Conservation (phyloP, 768 basidiomycete species). For the Serendipita sp. region DNA sequence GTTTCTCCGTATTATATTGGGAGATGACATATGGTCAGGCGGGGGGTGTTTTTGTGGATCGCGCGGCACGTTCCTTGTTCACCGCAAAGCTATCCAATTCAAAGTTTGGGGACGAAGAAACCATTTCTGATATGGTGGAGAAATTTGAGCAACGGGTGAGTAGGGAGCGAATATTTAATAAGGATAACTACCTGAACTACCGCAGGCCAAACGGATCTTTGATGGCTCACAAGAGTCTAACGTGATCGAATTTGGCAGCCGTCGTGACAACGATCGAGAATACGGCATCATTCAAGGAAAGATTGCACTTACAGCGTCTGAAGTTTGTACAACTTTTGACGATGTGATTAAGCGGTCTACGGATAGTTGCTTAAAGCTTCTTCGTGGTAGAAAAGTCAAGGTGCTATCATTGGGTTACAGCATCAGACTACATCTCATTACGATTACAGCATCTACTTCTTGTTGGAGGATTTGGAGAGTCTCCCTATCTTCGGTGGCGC, state of each 20-base stretch:
- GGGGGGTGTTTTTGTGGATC: background rate
- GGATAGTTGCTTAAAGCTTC: background rate
- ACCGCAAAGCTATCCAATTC: slow-evolving; percentile 28
- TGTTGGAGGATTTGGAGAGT: background rate
- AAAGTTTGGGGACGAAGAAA: slow-evolving; percentile 23
- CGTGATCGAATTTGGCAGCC: background rate
- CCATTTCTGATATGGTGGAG: slow-evolving; percentile 25
- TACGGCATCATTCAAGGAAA: background rate
- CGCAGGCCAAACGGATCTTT: background rate
- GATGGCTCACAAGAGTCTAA: background rate
- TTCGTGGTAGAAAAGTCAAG: background rate
- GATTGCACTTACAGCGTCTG: background rate
- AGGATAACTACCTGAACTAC: no score
- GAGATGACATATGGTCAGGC: background rate
- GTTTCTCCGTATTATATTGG: no score
- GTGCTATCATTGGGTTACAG: background rate
- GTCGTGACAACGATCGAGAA: background rate
- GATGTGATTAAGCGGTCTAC: background rate
- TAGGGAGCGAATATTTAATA: background rate
- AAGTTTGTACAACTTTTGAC: background rate
- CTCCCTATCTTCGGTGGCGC: background rate
- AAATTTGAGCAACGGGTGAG: slow-evolving; percentile 27
- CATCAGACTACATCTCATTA: background rate
- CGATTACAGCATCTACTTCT: background rate
- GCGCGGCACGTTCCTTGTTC: background rate